phyloP scores from a whole-genome alignment of 2,329 filamentous ascomycete species.

The Mycosphaerella arachidis region DNA sequence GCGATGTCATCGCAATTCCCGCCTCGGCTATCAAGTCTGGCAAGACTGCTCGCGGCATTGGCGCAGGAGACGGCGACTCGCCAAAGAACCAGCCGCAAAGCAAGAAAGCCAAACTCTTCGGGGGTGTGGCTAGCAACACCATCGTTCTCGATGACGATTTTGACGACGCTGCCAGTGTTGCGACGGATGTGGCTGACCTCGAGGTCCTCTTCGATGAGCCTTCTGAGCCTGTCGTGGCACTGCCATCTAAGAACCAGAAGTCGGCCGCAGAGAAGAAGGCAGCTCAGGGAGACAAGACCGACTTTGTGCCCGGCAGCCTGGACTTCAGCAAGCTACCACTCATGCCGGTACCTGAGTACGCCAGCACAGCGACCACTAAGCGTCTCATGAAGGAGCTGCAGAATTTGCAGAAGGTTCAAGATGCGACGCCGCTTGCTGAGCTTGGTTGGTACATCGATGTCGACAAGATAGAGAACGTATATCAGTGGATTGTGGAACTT shows the following conservation, averaged over 20 bases:
- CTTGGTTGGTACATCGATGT: conserved; percentile 81
- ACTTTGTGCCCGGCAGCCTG: conserved; percentile 65
- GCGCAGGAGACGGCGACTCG: conserved; percentile 1
- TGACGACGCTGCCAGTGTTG: conserved; percentile 44
- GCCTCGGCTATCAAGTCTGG: conserved; percentile 49
- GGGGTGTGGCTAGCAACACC: conserved; percentile 31
- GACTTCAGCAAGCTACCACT: conserved; percentile 59
- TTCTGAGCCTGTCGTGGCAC: conserved; percentile 4
- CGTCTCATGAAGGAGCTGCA: conserved; percentile 62
- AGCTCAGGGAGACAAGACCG: conserved; percentile 37
- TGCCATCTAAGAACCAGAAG: neutral
- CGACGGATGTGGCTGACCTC: conserved; percentile 48
- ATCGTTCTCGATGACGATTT: conserved; percentile 36
- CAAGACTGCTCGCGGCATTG: conserved; percentile 23
- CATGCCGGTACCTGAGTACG: conserved; percentile 63
- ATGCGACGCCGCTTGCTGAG: conserved; percentile 55
- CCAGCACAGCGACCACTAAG: conserved; percentile 57
- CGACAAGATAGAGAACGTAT: conserved; percentile 65
- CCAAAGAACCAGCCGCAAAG: conserved; percentile 9
- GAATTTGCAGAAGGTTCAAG: conserved; percentile 60
- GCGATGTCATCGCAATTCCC: conserved; percentile 46
- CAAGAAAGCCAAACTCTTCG: conserved; percentile 25
- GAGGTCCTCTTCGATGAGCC: conserved; percentile 36
- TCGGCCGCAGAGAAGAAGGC: neutral
- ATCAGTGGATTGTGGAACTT: conserved; percentile 87